Evolutionary conservation across 1,139 yeast species (phyloP).

Genomic region (Hyphopichia burtonii): DNA sequence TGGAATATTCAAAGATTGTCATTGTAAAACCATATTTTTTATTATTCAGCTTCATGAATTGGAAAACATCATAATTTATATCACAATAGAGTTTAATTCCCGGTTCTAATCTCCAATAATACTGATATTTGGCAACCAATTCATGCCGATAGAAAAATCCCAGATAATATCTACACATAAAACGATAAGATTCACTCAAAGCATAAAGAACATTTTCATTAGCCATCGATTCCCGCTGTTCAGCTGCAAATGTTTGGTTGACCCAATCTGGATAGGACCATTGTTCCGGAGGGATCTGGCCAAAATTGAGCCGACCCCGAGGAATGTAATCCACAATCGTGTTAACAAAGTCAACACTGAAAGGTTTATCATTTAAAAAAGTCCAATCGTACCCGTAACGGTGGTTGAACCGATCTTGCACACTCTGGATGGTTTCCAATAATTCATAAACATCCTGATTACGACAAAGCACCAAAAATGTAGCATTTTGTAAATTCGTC

Average conservation of each 20-base stretch:
- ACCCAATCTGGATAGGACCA: conserved; percentile 35
- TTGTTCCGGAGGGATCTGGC: conserved; percentile 25
- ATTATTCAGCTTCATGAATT: conserved; percentile 18
- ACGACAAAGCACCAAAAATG: conserved; percentile 72
- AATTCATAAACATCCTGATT: conserved; percentile 63
- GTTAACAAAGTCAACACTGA: conserved; percentile 23
- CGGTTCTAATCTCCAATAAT: conserved; percentile 39
- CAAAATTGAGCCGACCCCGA: conserved; percentile 26
- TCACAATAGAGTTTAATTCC: conserved; percentile 30
- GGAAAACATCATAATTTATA: conserved; percentile 28
- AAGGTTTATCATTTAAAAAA: conserved; percentile 34
- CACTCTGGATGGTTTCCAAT: conserved; percentile 56
- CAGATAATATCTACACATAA: conserved; percentile 37
- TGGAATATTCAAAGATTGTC: conserved; percentile 31
- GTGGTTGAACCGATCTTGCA: conserved; percentile 72
- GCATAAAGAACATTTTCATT: conserved; percentile 24
- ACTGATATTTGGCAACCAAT: conserved; percentile 27
- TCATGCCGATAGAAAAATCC: conserved; percentile 36
- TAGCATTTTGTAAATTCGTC: conserved; percentile 38
- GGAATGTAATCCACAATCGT: conserved; percentile 20
- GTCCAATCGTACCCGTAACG: conserved; percentile 43
- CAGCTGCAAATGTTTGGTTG: conserved; percentile 19
- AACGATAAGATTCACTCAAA: conserved; percentile 30
- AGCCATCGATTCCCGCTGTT: conserved; percentile 10
- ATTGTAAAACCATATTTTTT: conserved; percentile 28